A percentile compares a stretch with the other conserved stretches of the same genome.
Evolutionary conservation across 208 protist genomes (phyloP).

Genomic region (Chromosphaera perkinsii): DNA sequence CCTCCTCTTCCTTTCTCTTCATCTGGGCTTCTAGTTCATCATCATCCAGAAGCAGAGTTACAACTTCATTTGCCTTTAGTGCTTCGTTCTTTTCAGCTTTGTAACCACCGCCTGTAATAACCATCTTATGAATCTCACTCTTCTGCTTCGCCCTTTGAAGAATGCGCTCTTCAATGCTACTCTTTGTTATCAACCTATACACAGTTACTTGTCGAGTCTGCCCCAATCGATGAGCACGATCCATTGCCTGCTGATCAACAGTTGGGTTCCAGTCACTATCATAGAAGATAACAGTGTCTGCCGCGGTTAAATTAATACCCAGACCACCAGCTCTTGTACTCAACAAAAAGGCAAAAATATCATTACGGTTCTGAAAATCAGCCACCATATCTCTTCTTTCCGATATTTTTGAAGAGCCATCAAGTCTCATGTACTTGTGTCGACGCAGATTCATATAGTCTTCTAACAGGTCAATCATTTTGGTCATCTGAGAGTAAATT

Average conservation of each 20-base stretch:
- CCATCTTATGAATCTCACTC: slow-evolving; percentile 65
- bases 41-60: slow-evolving; percentile 27
- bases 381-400: slow-evolving; percentile 32
- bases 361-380: slow-evolving; percentile 21
- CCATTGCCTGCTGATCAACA: slow-evolving; percentile 75
- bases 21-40: slow-evolving; percentile 15
- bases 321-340: slow-evolving; percentile 67
- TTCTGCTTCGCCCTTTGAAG: slow-evolving; percentile 91
- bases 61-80: slow-evolving; percentile 24
- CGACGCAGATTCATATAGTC: slow-evolving; percentile 69
- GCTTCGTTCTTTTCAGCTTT: neutral
- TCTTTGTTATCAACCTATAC: slow-evolving; percentile 70
- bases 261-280: slow-evolving; percentile 85
- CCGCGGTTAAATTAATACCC: slow-evolving; percentile 71
- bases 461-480: slow-evolving; percentile 40
- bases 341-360: slow-evolving; percentile 65
- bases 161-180: slow-evolving; percentile 88
- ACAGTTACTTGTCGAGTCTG: slow-evolving; percentile 80
- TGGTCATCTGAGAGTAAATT: slow-evolving; percentile 69
- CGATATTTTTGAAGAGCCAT: slow-evolving; percentile 55
- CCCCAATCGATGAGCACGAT: slow-evolving; percentile 91
- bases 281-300: slow-evolving; percentile 76
- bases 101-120: slow-evolving; percentile 32
- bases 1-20: neutral
- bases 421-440: slow-evolving; percentile 65